These are phyloP conservation scores for Coemansia sp. DNA, from an alignment of 192 early-diverging fungal species.

Conservation along the genomic window DNA sequence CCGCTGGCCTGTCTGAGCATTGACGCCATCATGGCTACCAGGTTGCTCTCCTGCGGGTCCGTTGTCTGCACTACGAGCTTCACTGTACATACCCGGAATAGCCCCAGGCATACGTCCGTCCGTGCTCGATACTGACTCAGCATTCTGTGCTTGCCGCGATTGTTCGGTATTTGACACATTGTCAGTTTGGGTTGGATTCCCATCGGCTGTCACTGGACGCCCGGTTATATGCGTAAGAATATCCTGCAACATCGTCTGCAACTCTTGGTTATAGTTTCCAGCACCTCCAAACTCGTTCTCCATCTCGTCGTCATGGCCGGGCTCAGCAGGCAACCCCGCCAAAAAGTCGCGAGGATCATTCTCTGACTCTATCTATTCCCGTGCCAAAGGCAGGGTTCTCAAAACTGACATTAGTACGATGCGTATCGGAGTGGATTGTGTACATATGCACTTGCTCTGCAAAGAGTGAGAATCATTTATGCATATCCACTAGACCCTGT, in stretches of 20 bases:
- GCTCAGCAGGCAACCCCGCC: slow-evolving; percentile 16
- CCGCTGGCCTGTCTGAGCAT: slow-evolving; percentile 1
- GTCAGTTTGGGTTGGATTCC: not conserved
- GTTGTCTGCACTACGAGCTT: not conserved
- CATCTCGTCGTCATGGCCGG: slow-evolving; percentile 45
- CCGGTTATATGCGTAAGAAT: slow-evolving; percentile 39
- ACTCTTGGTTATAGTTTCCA: slow-evolving; percentile 53
- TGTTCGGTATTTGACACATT: not conserved
- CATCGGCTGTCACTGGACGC: slow-evolving; percentile 10
- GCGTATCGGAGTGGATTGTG: not conserved
- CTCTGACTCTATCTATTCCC: slow-evolving; percentile 28
- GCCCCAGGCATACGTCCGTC: slow-evolving; percentile 5
- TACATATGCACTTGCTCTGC: not conserved
- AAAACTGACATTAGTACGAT: not conserved
- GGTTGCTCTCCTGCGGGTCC: not conserved
- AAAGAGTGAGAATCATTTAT: not conserved
- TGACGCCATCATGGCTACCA: not conserved
- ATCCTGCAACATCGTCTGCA: slow-evolving; percentile 44
- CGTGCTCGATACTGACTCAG: slow-evolving; percentile 1
- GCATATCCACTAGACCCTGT: not conserved
- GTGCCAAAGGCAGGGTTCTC: not conserved
- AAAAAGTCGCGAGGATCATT: slow-evolving; percentile 51
- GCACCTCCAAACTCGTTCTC: slow-evolving; percentile 55
- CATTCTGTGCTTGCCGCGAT: slow-evolving; percentile 1
- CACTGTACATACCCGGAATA: slow-evolving; percentile 8